Conservation (phyloP, 805 yeast species). For the Nakazawaea holstii region DNA sequence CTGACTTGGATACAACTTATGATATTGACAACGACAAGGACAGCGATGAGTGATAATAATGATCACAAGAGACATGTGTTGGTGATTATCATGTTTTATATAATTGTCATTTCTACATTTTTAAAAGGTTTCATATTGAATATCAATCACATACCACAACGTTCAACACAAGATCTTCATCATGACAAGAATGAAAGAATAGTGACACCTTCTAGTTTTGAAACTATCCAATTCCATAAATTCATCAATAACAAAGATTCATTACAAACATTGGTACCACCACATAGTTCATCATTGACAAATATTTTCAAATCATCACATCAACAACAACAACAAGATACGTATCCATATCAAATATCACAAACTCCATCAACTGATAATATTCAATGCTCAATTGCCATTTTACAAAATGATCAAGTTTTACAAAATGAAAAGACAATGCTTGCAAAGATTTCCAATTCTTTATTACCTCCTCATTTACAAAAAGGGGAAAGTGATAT, state of each 20-base stretch:
- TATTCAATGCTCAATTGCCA: neutral
- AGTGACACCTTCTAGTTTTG: neutral
- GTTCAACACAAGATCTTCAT: no score
- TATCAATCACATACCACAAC: neutral
- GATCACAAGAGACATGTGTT: neutral
- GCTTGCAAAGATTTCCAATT: constrained; percentile 5
- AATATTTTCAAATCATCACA: neutral
- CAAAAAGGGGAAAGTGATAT: constrained; percentile 12
- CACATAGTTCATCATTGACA: neutral
- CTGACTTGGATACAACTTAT: neutral
- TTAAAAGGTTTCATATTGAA: neutral
- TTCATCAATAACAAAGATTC: constrained; percentile 10
- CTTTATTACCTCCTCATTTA: constrained; percentile 10
- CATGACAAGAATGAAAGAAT: neutral
- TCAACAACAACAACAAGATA: neutral
- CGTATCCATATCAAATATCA: neutral
- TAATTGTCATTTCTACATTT: neutral
- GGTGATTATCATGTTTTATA: neutral
- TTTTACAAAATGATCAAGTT: neutral
- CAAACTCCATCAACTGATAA: neutral
- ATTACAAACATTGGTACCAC: constrained; percentile 8
- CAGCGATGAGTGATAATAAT: neutral
- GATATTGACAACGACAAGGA: neutral
- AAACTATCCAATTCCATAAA: neutral
- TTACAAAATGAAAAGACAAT: constrained; percentile 6